A percentile compares a stretch with the other conserved stretches of the same genome.
Conservation (phyloP, 352 stramenopile species). For the Phytophthora pseudosyringae region DNA sequence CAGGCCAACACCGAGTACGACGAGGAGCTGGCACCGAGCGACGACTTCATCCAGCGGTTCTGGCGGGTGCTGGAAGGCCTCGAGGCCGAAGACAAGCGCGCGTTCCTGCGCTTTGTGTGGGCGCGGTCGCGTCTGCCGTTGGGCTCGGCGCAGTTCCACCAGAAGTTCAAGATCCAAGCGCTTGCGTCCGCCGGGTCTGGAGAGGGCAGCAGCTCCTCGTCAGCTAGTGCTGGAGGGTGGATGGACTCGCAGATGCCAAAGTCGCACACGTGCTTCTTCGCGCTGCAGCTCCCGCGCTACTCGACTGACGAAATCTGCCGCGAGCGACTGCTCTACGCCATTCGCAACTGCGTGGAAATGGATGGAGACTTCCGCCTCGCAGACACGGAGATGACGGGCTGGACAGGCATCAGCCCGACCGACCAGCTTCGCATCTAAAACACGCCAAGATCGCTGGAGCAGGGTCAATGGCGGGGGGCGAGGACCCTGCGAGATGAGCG, state of each 20-base stretch:
- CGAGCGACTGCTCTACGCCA: constrained; percentile 76
- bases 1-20: constrained; percentile 86
- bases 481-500: too few relatives aligned
- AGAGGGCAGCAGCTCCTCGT: constrained; percentile 10
- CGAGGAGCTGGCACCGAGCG: constrained; percentile 64
- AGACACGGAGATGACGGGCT: constrained; percentile 83
- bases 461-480: too few relatives aligned
- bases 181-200: constrained; percentile 35
- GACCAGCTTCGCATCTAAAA: constrained; percentile 66
- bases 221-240: constrained; percentile 8
- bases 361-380: constrained; percentile 88
- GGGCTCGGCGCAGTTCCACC: constrained; percentile 68
- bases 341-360: constrained; percentile 90
- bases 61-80: constrained; percentile 76
- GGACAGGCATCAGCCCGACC: constrained; percentile 66
- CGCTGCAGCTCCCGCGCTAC: constrained; percentile 80
- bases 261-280: constrained; percentile 91
- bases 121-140: constrained; percentile 73
- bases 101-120: constrained; percentile 87
- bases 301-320: constrained; percentile 77
- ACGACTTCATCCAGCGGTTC: constrained; percentile 81
- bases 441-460: neutral
- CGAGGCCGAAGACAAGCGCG: constrained; percentile 67
- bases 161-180: constrained; percentile 90
- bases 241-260: constrained; percentile 80